Evolutionary conservation across 345 rosid genomes (phyloP), one percentile per base, ranked within the genome.

Genomic region (Gossypium thurberi): DNA sequence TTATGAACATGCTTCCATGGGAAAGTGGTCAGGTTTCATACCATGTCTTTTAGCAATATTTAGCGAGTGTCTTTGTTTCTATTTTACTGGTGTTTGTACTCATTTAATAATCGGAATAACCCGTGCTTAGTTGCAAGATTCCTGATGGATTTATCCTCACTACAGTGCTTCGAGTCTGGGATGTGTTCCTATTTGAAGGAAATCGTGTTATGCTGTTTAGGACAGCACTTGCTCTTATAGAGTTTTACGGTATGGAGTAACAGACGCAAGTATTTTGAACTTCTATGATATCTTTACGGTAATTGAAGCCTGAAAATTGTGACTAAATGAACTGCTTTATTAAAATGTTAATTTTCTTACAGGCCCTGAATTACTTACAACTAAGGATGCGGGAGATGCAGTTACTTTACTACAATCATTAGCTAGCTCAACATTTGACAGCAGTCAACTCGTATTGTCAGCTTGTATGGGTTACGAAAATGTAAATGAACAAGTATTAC

Each of bases 1-100:
- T 96, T 79, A 96, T 93, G 95, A 96, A 96, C 81, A 91, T 96
- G 96, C 98, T 96, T 82, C 99, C 99, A 53, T 96, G 99, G 99
- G 99, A 96, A 96, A 96, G 98, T 87, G 99, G 99, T 93, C 88
- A 93, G 98, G 91, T 88, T 91, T 83, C 91, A 71, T 76, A 77
- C 78, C 73, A 72, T 69, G 65, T 76, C 65, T 59, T 78, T 78
- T 71, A 33, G 76, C 74, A 63, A 69, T 77, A 21, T 62, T 77
- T 56, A 52, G 26, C 11, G 15, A 13, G 6, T 18, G 15, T 20
- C 67, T 72, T 59, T 46, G 40, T 72, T 26, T 14, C 68, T 61
- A 33, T 46, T 53, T 53, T 33, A 43, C 33, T 65, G 53, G 2
- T 42, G 52, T 69, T 65, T 65, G 14, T 17, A 50, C 58, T 74